These are phyloP conservation scores for Ambrosiella beaveri DNA, from an alignment of 2,329 filamentous ascomycete genomes.

Conservation along the genomic window DNA sequence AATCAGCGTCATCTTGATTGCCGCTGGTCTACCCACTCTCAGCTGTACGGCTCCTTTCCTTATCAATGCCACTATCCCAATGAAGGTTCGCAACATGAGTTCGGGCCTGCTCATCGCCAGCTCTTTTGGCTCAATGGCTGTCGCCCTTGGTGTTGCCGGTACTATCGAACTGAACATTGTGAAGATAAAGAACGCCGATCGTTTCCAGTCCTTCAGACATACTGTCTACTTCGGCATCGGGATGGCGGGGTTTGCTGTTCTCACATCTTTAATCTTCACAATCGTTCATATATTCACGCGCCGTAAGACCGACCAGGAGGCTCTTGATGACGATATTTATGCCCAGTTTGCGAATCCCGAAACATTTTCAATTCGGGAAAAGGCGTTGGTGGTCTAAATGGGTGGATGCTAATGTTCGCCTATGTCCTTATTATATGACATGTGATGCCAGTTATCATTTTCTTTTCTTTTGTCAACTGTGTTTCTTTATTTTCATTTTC, in stretches of 20 bases:
- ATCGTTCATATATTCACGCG: background rate
- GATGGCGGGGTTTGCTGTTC: slow-evolving; percentile 21
- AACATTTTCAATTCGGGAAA: slow-evolving; percentile 1
- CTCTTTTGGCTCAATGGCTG: slow-evolving; percentile 50
- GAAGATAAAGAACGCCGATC: slow-evolving; percentile 15
- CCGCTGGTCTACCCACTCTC: slow-evolving; percentile 48
- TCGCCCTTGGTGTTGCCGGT: slow-evolving; percentile 48
- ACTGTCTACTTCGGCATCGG: slow-evolving; percentile 27
- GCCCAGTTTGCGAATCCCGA: background rate
- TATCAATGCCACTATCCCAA: slow-evolving; percentile 33
- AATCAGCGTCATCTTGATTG: slow-evolving; percentile 37
- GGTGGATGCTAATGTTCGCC: background rate
- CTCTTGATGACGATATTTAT: background rate
- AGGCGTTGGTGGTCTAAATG: slow-evolving; percentile 5
- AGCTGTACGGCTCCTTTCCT: slow-evolving; percentile 46
- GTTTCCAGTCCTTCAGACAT: slow-evolving; percentile 21
- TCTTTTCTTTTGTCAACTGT: background rate
- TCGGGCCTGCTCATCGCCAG: slow-evolving; percentile 42
- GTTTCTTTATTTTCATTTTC: background rate
- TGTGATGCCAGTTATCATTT: background rate
- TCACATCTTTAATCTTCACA: slow-evolving; percentile 16
- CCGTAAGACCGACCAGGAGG: slow-evolving; percentile 1
- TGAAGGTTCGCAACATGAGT: slow-evolving; percentile 28
- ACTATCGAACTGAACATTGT: slow-evolving; percentile 35
- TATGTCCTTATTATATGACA: background rate